Evolutionary conservation across 148 eudicot genomes (phyloP).

Genomic region (Polygonum maritimum): DNA sequence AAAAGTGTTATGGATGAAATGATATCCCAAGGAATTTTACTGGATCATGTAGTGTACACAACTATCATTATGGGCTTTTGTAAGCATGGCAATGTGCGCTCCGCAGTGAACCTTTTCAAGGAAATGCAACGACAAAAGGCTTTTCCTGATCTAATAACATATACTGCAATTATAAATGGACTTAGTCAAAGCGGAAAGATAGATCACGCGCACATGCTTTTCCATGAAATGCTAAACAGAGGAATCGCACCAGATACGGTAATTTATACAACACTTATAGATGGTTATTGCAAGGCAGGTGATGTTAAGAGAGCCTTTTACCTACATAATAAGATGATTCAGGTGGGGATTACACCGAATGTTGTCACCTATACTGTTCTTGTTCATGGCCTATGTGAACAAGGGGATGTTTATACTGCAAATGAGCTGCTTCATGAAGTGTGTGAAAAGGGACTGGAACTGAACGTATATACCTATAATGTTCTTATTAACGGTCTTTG

Average conservation of each 20-base stretch:
- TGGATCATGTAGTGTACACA: slow-evolving; percentile 71
- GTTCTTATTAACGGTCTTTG: slow-evolving; percentile 76
- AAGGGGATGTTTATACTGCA: slow-evolving; percentile 70
- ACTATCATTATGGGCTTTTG: slow-evolving; percentile 75
- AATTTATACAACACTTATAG: slow-evolving; percentile 70
- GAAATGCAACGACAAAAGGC: slow-evolving; percentile 53
- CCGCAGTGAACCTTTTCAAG: slow-evolving; percentile 44
- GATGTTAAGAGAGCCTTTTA: slow-evolving; percentile 55
- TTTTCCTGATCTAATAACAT: slow-evolving; percentile 53
- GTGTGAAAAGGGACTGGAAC: slow-evolving; percentile 62
- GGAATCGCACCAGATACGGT: slow-evolving; percentile 64
- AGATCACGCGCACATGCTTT: slow-evolving; percentile 51
- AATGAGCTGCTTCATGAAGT: slow-evolving; percentile 81
- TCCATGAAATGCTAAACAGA: slow-evolving; percentile 49
- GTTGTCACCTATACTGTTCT: slow-evolving; percentile 84
- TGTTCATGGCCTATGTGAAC: slow-evolving; percentile 85
- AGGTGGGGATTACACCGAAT: slow-evolving; percentile 54
- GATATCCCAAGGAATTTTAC: slow-evolving; percentile 40
- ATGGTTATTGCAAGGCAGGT: slow-evolving; percentile 89
- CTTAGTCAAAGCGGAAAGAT: slow-evolving; percentile 57
- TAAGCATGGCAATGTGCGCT: slow-evolving; percentile 45
- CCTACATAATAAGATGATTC: slow-evolving; percentile 78
- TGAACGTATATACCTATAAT: slow-evolving; percentile 70
- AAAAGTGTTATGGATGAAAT: slow-evolving; percentile 63
- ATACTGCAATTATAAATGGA: slow-evolving; percentile 58